phyloP scores from a whole-genome alignment of 2,329 filamentous ascomycete species.

The Colletotrichum falcatum region DNA sequence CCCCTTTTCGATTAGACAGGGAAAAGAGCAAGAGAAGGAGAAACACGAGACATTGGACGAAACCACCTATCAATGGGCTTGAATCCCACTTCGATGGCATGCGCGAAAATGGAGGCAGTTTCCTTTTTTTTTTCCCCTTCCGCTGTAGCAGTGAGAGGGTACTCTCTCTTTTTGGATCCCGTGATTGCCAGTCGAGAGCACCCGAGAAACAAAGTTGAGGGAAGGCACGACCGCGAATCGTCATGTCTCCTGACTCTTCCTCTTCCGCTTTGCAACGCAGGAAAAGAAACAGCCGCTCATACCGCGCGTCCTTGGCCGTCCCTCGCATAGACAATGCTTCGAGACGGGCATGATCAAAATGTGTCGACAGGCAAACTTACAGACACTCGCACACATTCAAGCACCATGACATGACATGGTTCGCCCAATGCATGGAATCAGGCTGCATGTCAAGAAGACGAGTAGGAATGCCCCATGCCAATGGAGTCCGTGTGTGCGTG shows the following conservation, averaged over 20 bases:
- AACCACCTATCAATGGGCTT: constrained; percentile 5
- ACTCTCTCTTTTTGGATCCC: background rate
- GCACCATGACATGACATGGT: background rate
- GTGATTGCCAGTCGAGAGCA: background rate
- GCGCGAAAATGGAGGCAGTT: constrained; percentile 22
- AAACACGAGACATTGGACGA: constrained; percentile 12
- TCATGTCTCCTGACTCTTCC: background rate
- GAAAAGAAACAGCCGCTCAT: background rate
- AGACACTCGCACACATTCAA: background rate
- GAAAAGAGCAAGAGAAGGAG: background rate
- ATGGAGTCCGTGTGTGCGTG: constrained; percentile 20
- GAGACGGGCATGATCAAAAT: background rate
- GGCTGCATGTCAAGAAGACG: constrained; percentile 32
- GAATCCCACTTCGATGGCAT: constrained; percentile 24
- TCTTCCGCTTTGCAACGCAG: background rate
- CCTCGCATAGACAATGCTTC: background rate
- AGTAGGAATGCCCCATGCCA: constrained; percentile 35
- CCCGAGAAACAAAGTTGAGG: background rate
- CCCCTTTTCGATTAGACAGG: background rate
- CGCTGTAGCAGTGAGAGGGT: background rate
- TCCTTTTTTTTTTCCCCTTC: background rate
- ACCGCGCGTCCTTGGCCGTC: background rate
- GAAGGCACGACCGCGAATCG: background rate
- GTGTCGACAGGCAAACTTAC: background rate
- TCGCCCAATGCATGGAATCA: constrained; percentile 35